phyloP scores from a whole-genome alignment of 129 eudicot species.

The Scalesia atractyloides region DNA sequence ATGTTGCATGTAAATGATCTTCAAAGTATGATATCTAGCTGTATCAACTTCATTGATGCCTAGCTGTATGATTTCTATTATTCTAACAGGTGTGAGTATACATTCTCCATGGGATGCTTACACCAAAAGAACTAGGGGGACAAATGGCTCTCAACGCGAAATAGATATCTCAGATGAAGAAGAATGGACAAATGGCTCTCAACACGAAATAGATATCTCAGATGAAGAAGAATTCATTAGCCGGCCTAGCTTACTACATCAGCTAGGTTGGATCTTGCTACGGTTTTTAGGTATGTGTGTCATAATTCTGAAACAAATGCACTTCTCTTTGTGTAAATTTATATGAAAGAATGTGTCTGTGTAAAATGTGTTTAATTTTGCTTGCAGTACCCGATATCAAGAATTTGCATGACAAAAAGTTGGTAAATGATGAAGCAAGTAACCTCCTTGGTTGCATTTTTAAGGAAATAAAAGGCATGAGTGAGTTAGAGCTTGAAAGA shows the following conservation, averaged over 20 bases:
- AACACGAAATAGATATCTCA: conserved; percentile 27
- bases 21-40: too few relatives aligned
- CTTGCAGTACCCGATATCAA: conserved; percentile 43
- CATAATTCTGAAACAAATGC: neutral
- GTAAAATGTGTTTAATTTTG: neutral
- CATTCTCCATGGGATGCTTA: conserved; percentile 48
- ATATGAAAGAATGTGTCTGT: neutral
- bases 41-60: neutral
- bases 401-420: conserved; percentile 45
- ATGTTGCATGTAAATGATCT: too few relatives aligned
- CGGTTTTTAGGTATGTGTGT: conserved; percentile 34
- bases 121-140: neutral
- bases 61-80: neutral
- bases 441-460: conserved; percentile 43
- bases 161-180: conserved; percentile 31
- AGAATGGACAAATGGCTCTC: neutral
- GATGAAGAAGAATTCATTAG: conserved; percentile 19
- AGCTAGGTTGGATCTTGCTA: conserved; percentile 47
- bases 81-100: conserved; percentile 38
- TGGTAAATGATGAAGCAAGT: conserved; percentile 46
- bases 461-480: conserved; percentile 27
- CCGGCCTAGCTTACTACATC: conserved; percentile 20
- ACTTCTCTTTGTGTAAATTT: neutral
- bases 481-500: conserved; percentile 20
- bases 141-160: conserved; percentile 3